These are phyloP conservation scores for Penicillium cataractarum DNA, from an alignment of 495 filamentous ascomycete species.

Conservation along the genomic window DNA sequence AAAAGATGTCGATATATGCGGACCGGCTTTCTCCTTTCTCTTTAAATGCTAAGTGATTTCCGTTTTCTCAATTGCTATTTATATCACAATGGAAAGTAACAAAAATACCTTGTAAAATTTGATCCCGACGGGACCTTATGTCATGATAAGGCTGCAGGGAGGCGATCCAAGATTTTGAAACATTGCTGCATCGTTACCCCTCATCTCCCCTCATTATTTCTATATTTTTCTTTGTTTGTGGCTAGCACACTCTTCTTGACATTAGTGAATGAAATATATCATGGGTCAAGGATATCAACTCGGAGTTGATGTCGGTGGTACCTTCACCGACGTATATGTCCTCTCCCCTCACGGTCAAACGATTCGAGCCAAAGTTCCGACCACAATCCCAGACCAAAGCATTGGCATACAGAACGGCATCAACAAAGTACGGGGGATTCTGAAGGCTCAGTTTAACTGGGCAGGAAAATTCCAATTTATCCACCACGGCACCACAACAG, in stretches of 20 bases:
- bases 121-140: too few species aligned
- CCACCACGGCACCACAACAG: constrained; percentile 46
- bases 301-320: constrained; percentile 50
- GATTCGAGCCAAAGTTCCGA: constrained; percentile 52
- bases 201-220: neutral
- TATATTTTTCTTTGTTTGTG: neutral
- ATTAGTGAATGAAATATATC: neutral
- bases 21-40: too few species aligned
- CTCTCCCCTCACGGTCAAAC: constrained; percentile 46
- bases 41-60: too few species aligned
- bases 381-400: constrained; percentile 50
- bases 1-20: too few species aligned
- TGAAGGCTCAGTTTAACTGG: constrained; percentile 29
- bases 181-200: neutral
- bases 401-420: constrained; percentile 52
- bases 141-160: too few species aligned
- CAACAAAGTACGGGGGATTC: constrained; percentile 36
- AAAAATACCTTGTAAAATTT: too few species aligned
- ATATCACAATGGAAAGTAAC: too few species aligned
- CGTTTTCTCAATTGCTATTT: too few species aligned
- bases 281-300: constrained; percentile 33
- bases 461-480: constrained; percentile 40
- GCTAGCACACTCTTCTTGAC: neutral
- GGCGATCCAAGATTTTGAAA: too few species aligned
- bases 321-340: constrained; percentile 54